These are phyloP conservation scores for Neophaeococcomyces mojaviensis DNA, from an alignment of 2,329 filamentous ascomycete genomes.

Conservation along the genomic window DNA sequence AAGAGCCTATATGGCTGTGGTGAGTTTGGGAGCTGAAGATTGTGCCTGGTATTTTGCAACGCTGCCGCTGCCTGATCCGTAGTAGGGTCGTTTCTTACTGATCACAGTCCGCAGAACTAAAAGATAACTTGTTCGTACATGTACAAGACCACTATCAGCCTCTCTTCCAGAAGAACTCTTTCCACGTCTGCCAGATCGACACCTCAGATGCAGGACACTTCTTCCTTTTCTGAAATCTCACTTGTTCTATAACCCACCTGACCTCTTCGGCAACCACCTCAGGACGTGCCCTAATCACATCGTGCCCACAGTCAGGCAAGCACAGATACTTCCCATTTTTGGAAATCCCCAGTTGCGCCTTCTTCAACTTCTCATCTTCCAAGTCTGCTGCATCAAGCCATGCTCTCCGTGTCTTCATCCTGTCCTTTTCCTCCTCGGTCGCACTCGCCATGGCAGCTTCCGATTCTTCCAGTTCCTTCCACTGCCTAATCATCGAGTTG, in stretches of 20 bases:
- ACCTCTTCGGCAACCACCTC: conserved; percentile 32
- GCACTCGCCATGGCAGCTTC: conserved; percentile 29
- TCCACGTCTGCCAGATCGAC: too few relatives aligned
- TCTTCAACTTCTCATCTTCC: conserved; percentile 21
- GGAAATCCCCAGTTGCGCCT: conserved; percentile 29
- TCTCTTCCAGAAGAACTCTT: too few relatives aligned
- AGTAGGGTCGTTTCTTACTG: too few relatives aligned
- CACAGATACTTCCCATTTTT: conserved; percentile 26
- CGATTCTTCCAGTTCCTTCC: conserved; percentile 24
- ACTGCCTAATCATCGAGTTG: conserved; percentile 12
- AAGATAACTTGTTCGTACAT: too few relatives aligned
- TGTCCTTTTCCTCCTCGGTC: conserved; percentile 14
- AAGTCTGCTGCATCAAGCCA: background rate
- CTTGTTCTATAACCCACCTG: conserved; percentile 26
- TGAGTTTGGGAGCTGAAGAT: too few relatives aligned
- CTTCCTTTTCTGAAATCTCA: background rate
- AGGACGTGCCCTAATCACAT: conserved; percentile 31
- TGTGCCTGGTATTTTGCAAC: too few relatives aligned
- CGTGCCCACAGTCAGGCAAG: conserved; percentile 31
- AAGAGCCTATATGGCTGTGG: too few relatives aligned
- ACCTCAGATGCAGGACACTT: too few relatives aligned
- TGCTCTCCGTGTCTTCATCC: background rate
- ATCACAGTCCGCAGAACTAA: too few relatives aligned
- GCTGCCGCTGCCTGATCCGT: too few relatives aligned
- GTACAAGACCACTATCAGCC: too few relatives aligned